phyloP scores from a whole-genome alignment of 495 filamentous ascomycete species.

The Aspergillus nanangensis region DNA sequence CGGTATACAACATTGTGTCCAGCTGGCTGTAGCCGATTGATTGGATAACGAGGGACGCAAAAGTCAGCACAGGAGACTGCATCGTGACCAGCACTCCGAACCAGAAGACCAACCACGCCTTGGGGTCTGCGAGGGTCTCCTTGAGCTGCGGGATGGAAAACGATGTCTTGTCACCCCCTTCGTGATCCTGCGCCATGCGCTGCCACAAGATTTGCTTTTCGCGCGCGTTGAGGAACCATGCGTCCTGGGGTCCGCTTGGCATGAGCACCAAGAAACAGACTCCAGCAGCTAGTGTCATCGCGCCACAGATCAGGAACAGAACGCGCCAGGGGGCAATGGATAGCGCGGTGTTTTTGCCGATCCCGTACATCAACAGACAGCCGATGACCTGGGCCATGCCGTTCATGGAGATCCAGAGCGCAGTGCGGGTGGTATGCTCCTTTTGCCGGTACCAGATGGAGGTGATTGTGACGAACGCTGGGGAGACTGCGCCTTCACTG shows the following conservation, averaged over 20 bases:
- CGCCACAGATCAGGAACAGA: slow-evolving; percentile 44
- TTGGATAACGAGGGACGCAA: slow-evolving; percentile 33
- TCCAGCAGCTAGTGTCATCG: slow-evolving; percentile 47
- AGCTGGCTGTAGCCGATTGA: slow-evolving; percentile 23
- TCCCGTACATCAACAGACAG: slow-evolving; percentile 52
- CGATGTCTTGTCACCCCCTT: slow-evolving; percentile 55
- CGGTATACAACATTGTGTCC: slow-evolving; percentile 27
- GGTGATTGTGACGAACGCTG: slow-evolving; percentile 21
- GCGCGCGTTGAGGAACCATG: slow-evolving; percentile 50
- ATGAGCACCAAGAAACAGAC: slow-evolving; percentile 49
- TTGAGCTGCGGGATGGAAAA: slow-evolving; percentile 52
- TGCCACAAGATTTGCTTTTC: slow-evolving; percentile 51
- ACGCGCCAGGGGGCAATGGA: slow-evolving; percentile 43
- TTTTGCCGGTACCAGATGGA: slow-evolving; percentile 39
- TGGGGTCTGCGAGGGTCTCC: slow-evolving; percentile 53
- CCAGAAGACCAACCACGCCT: slow-evolving; percentile 53
- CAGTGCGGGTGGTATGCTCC: slow-evolving; percentile 39
- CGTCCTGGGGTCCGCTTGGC: slow-evolving; percentile 54
- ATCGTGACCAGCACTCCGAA: slow-evolving; percentile 35
- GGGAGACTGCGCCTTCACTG: slow-evolving; percentile 42
- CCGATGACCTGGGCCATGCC: slow-evolving; percentile 51
- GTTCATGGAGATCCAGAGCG: slow-evolving; percentile 52
- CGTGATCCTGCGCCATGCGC: slow-evolving; percentile 51
- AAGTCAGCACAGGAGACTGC: slow-evolving; percentile 12
- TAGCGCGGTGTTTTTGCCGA: slow-evolving; percentile 35